Percentiles rank a stretch among this genome's conserved stretches.
Conservation (phyloP, 1,284 basidiomycete genomes). For the Rhodotorula sp. region DNA sequence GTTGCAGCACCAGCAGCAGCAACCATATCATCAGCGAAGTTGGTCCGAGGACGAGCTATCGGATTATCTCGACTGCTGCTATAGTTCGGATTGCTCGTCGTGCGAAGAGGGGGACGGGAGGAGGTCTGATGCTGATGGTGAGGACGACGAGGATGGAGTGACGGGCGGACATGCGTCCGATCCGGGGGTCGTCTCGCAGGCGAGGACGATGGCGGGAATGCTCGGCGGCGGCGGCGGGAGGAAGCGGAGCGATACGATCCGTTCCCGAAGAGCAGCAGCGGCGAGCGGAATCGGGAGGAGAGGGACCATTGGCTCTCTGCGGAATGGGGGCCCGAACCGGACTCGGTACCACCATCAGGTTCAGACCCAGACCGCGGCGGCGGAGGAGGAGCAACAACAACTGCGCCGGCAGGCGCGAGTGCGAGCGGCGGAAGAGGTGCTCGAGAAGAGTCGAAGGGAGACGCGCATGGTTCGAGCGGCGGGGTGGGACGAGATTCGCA, state of each 20-base stretch:
- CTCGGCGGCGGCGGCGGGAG: background rate
- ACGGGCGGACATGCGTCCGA: background rate
- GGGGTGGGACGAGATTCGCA: background rate
- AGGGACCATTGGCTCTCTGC: background rate
- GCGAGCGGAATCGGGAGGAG: background rate
- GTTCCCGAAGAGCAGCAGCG: background rate
- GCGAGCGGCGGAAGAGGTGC: background rate
- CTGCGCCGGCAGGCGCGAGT: background rate
- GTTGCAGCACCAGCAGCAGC: background rate
- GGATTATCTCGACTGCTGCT: background rate
- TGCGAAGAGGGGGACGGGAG: background rate
- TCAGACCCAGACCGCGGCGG: background rate
- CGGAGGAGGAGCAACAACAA: background rate
- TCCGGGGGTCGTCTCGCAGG: background rate
- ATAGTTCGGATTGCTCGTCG: slow-evolving; percentile 4
- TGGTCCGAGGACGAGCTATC: slow-evolving; percentile 13
- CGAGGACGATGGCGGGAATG: background rate
- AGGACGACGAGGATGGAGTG: background rate
- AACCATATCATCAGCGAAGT: background rate
- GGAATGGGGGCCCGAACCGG: too few relatives aligned
- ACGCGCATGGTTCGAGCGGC: slow-evolving; percentile 33
- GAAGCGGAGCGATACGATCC: slow-evolving; percentile 2
- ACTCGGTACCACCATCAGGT: too few relatives aligned
- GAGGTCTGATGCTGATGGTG: background rate
- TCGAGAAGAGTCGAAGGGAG: slow-evolving; percentile 34